phyloP scores from a whole-genome alignment of 257 asterid genomes.

The Vinca minor region DNA sequence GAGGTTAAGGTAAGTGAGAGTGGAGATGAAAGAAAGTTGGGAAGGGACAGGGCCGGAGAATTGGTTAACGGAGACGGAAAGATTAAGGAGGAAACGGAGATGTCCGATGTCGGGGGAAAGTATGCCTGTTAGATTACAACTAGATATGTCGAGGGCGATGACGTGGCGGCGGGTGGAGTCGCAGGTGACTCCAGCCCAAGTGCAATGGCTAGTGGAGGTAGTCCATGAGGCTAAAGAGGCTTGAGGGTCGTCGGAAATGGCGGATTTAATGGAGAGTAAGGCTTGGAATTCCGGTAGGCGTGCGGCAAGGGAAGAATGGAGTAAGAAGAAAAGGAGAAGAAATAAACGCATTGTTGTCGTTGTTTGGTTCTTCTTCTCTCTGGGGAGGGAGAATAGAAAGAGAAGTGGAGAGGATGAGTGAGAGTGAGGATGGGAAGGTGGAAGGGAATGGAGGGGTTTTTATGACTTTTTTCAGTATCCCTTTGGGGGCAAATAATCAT shows the following conservation, averaged over 20 bases:
- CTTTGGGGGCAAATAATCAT: too few relatives aligned
- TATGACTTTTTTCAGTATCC: slow-evolving; percentile 1
- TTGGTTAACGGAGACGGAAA: slow-evolving; percentile 52
- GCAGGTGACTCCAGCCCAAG: slow-evolving; percentile 80
- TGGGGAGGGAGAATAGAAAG: background rate
- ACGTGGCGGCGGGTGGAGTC: slow-evolving; percentile 55
- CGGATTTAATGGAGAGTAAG: slow-evolving; percentile 54
- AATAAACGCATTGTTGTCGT: slow-evolving; percentile 22
- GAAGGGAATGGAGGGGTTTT: background rate
- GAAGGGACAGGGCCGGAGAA: slow-evolving; percentile 61
- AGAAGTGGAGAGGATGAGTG: background rate
- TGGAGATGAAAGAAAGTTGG: slow-evolving; percentile 39
- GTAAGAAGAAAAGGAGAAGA: slow-evolving; percentile 33
- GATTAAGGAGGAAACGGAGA: slow-evolving; percentile 52
- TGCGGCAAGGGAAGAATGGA: slow-evolving; percentile 31
- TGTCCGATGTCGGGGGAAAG: slow-evolving; percentile 50
- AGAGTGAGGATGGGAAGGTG: background rate
- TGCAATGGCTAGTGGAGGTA: slow-evolving; percentile 45
- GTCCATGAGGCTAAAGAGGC: slow-evolving; percentile 57
- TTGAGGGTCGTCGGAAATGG: slow-evolving; percentile 63
- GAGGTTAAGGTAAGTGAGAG: slow-evolving; percentile 56
- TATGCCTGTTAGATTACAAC: slow-evolving; percentile 48
- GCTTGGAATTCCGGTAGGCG: slow-evolving; percentile 48
- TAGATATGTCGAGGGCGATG: slow-evolving; percentile 51
- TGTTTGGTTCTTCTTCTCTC: background rate